These are phyloP conservation scores for Abortiporus biennis DNA, from an alignment of 1,284 basidiomycete species.

Conservation along the genomic window DNA sequence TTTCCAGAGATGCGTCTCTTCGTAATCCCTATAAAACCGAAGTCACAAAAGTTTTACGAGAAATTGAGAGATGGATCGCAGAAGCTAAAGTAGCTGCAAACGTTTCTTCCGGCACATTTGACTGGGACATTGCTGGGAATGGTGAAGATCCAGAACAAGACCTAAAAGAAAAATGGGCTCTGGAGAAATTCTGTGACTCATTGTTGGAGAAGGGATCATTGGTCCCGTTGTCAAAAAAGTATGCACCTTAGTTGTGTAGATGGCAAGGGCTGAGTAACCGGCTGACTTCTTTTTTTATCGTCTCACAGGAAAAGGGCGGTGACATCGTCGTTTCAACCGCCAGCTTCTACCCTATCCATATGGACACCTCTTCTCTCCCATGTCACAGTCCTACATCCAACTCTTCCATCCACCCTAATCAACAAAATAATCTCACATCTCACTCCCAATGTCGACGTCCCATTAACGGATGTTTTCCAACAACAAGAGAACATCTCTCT, in stretches of 20 bases:
- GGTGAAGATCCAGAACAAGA: slow-evolving; percentile 28
- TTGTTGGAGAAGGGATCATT: slow-evolving; percentile 60
- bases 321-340: slow-evolving; percentile 41
- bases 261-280: slow-evolving; percentile 5
- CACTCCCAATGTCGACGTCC: slow-evolving; percentile 6
- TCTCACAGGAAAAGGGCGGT: slow-evolving; percentile 53
- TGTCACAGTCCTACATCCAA: slow-evolving; percentile 49
- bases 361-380: slow-evolving; percentile 71
- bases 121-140: slow-evolving; percentile 33
- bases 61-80: slow-evolving; percentile 67
- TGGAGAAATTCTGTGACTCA: slow-evolving; percentile 62
- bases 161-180: slow-evolving; percentile 54
- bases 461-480: neutral
- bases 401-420: slow-evolving; percentile 47
- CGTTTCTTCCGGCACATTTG: slow-evolving; percentile 36
- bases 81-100: slow-evolving; percentile 63
- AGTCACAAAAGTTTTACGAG: slow-evolving; percentile 43
- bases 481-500: neutral
- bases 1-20: slow-evolving; percentile 58
- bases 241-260: slow-evolving; percentile 16
- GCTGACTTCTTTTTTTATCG: slow-evolving; percentile 11
- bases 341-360: slow-evolving; percentile 46
- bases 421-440: slow-evolving; percentile 37
- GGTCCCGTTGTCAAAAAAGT: slow-evolving; percentile 81
- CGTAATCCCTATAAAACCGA: slow-evolving; percentile 42